Percentiles rank a stretch among this genome's conserved stretches.
These are phyloP conservation scores for Populus trichocarpa DNA, from an alignment of 441 rosid species.

Conservation along the genomic window DNA sequence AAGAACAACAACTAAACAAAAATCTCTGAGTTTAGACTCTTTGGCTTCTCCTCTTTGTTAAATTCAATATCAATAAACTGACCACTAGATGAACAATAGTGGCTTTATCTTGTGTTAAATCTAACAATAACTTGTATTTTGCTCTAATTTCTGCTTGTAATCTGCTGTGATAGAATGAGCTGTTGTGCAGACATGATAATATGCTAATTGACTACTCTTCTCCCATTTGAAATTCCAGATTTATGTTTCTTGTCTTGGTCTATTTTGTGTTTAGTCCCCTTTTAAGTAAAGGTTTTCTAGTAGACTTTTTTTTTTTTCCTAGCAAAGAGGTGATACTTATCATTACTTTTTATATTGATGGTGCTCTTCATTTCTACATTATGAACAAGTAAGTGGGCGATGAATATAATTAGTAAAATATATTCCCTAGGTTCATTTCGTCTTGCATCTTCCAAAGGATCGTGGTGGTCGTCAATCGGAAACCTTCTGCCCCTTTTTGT, in stretches of 20 bases:
- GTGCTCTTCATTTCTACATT: not conserved
- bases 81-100: not conserved
- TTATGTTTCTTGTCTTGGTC: not conserved
- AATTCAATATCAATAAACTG: not conserved
- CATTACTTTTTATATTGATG: not conserved
- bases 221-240: not conserved
- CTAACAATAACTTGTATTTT: not conserved
- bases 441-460: not conserved
- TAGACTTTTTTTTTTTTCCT: not conserved
- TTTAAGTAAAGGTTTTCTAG: not conserved
- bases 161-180: not conserved
- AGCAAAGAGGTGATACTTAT: not conserved
- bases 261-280: not conserved
- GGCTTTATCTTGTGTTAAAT: not conserved
- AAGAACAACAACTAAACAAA: not conserved
- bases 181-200: no score
- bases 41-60: not conserved
- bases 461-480: not conserved
- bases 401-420: constrained; percentile 6
- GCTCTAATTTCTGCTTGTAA: not conserved
- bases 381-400: constrained; percentile 16
- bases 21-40: not conserved
- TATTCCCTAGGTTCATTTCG: no score
- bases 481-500: not conserved
- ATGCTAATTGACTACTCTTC: not conserved